These are phyloP conservation scores for Sordaria brevicollis DNA, from an alignment of 495 filamentous ascomycete genomes.

Conservation along the genomic window DNA sequence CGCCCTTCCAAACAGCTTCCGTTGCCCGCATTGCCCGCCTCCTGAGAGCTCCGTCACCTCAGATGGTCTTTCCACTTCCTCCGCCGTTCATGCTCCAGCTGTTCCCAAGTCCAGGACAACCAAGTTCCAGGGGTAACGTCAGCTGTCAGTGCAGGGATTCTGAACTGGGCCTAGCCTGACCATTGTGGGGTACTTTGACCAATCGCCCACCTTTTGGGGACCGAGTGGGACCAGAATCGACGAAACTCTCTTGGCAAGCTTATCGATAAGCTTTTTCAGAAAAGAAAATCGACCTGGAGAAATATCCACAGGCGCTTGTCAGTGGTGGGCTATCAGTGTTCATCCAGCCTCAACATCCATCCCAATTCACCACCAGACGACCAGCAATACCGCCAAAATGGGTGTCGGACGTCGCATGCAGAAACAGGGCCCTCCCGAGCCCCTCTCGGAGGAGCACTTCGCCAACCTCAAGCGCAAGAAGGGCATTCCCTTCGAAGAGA, in stretches of 20 bases:
- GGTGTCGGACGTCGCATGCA: conserved; percentile 84
- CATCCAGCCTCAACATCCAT: neutral
- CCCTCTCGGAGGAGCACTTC: conserved; percentile 70
- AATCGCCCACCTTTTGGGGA: neutral
- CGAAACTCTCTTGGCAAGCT: neutral
- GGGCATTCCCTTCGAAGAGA: conserved; percentile 39
- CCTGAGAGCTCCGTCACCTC: neutral
- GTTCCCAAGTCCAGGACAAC: neutral
- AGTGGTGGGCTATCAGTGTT: neutral
- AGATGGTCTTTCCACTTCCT: neutral
- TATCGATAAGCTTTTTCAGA: neutral
- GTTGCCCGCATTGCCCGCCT: neutral
- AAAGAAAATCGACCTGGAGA: neutral
- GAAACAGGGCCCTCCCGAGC: conserved; percentile 82
- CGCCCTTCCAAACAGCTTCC: neutral
- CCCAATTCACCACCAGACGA: neutral
- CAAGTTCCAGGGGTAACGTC: neutral
- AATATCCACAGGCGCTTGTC: neutral
- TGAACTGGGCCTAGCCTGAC: neutral
- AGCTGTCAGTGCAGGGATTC: neutral
- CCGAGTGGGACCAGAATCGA: neutral
- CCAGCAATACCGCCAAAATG: conserved; percentile 45
- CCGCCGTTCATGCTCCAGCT: neutral
- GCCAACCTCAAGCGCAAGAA: conserved; percentile 69
- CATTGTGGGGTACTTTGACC: neutral